Evolutionary conservation across 176 grass and related monocot genomes (phyloP), one percentile per base, ranked within the genome.

Genomic region (Dactylis glomerata): DNA sequence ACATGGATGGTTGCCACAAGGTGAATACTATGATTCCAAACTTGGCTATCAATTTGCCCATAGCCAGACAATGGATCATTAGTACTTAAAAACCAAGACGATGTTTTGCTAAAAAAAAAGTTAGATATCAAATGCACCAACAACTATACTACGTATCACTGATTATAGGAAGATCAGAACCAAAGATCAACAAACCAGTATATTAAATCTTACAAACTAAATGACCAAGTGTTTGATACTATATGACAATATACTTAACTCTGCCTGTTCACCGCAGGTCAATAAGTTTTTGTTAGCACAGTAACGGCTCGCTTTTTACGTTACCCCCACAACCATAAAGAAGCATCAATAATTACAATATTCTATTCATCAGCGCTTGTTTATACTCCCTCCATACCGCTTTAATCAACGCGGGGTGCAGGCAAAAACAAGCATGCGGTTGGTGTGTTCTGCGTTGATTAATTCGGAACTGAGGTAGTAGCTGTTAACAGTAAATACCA

Each of bases 121-220:
- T 31, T 5, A 17, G 61, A 64, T 17, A 33, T 16, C 61, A 64
- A 7, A 66, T 37, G 12, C 16, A 33, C 52, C 15, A 73, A 62
- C 46, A 19, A 64, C 47, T 73, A 47, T 51, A n/a, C n/a, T n/a
- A n/a, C n/a, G n/a, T n/a, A 42, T 51, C 9, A 0, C 10, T 5
- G 16, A 76, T 17, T 63, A 41, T 2, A 44, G 54, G 13, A 6
- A 44, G 12, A 34, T 3, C 6, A 8, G 36, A 87, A 59, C 44
- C 4, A 86, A 40, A 82, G 67, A 51, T 14, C 58, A 59, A 66
- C 4, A 5, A 68, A 74, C 37, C 41, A 86, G 38, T 10, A 78
- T 33, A 76, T 10, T 17, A 10, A 47, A 86, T 5, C 32, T 87
- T 58, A 30, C 10, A 76, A 79, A 78, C 77, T 44, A 79, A 86